These are phyloP conservation scores for Didymella glomerata DNA, from an alignment of 2,329 filamentous ascomycete species.

Conservation along the genomic window DNA sequence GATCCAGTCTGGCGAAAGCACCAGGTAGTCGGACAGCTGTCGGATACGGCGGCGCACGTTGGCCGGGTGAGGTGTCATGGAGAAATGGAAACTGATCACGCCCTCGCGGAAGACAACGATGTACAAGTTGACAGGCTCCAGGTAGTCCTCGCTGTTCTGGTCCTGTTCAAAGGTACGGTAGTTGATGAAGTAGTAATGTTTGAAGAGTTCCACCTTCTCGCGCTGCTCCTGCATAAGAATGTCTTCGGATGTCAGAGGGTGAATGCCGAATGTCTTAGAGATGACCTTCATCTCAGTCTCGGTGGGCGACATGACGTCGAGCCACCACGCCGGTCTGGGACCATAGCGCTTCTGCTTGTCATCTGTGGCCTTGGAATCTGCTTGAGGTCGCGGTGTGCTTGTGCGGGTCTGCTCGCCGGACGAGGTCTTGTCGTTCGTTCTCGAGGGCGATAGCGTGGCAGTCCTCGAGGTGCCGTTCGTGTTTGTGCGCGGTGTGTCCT, in stretches of 20 bases:
- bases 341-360: slow-evolving; percentile 61
- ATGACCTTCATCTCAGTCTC: slow-evolving; percentile 96
- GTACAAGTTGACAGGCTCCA: slow-evolving; percentile 97
- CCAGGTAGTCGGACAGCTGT: slow-evolving; percentile 91
- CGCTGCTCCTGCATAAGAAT: slow-evolving; percentile 97
- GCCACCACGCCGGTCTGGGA: slow-evolving; percentile 93
- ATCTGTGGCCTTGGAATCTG: slow-evolving; percentile 30
- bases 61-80: slow-evolving; percentile 92
- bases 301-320: slow-evolving; percentile 89
- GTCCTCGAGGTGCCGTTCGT: slow-evolving; percentile 41
- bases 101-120: slow-evolving; percentile 96
- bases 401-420: slow-evolving; percentile 57
- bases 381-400: slow-evolving; percentile 62
- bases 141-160: slow-evolving; percentile 83
- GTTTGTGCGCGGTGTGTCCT: slow-evolving; percentile 42
- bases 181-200: slow-evolving; percentile 98
- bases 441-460: slow-evolving; percentile 36
- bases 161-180: slow-evolving; percentile 98
- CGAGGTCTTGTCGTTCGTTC: slow-evolving; percentile 46
- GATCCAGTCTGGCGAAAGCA: slow-evolving; percentile 95
- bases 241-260: slow-evolving; percentile 93
- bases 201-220: slow-evolving; percentile 97
- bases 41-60: slow-evolving; percentile 94
- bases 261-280: slow-evolving; percentile 91
- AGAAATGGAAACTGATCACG: slow-evolving; percentile 95